Percentiles rank a stretch among this genome's conserved stretches.
phyloP scores from a whole-genome alignment of 176 grass and related monocot genomes.

The Elymus sibiricus region DNA sequence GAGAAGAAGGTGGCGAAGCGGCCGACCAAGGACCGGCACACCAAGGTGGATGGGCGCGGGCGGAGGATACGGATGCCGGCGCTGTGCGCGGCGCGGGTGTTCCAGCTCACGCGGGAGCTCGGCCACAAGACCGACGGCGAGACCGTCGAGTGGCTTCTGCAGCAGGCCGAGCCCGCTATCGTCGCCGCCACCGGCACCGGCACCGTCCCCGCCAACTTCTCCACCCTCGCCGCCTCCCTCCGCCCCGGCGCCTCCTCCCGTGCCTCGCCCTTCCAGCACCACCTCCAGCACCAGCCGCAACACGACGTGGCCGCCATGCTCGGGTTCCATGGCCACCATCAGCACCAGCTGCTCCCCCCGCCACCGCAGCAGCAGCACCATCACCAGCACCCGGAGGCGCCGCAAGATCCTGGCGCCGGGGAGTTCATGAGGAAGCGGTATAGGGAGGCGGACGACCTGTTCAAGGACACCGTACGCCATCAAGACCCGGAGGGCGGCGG shows the following conservation, averaged over 20 bases:
- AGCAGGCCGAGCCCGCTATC: conserved; percentile 95
- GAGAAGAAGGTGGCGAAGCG: conserved; percentile 44
- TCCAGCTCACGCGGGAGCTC: conserved; percentile 97
- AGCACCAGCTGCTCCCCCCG: conserved; percentile 38
- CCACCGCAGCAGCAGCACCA: conserved; percentile 21
- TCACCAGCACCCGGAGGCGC: conserved; percentile 30
- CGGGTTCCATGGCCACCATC: conserved; percentile 46
- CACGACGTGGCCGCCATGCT: conserved; percentile 80
- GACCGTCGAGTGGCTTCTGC: conserved; percentile 96
- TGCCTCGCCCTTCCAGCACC: conserved; percentile 31
- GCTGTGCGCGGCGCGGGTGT: conserved; percentile 88
- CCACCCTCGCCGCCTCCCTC: conserved; percentile 77
- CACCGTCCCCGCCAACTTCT: conserved; percentile 91
- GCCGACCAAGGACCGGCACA: conserved; percentile 87
- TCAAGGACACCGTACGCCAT: conserved; percentile 71
- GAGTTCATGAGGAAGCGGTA: conserved; percentile 85
- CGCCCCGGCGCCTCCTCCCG: conserved; percentile 48
- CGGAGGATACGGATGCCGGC: conserved; percentile 98
- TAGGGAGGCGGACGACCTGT: conserved; percentile 79
- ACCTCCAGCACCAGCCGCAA: conserved; percentile 34
- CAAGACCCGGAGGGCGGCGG: conserved; percentile 27
- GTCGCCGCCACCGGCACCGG: conserved; percentile 91
- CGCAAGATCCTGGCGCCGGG: conserved; percentile 40
- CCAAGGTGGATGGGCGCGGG: conserved; percentile 93
- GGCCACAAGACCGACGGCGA: conserved; percentile 98